Percentiles rank a stretch among this genome's conserved stretches.
These are phyloP conservation scores for Dianthus caryophyllus DNA, from an alignment of 148 eudicot genomes.

Conservation along the genomic window DNA sequence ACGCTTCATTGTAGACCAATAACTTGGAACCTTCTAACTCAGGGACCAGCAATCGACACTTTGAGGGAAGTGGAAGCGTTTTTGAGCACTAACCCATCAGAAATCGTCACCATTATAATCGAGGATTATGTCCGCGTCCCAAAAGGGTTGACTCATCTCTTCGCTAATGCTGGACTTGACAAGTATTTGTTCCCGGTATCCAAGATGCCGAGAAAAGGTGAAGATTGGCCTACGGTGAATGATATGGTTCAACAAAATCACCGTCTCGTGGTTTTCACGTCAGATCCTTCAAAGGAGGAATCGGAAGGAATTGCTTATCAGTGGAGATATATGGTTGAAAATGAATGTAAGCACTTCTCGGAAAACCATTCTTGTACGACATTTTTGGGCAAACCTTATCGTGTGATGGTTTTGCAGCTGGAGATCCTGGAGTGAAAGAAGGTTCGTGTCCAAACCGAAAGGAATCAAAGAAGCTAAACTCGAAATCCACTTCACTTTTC, in stretches of 20 bases:
- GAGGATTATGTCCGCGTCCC: conserved; percentile 96
- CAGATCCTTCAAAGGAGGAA: conserved; percentile 92
- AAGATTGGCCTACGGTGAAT: conserved; percentile 92
- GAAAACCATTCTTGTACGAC: background rate
- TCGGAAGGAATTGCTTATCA: conserved; percentile 91
- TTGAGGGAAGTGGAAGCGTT: conserved; percentile 92
- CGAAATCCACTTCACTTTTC: conserved; percentile 67
- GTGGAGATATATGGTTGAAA: conserved; percentile 97
- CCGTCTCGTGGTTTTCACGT: conserved; percentile 86
- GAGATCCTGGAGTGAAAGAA: conserved; percentile 74
- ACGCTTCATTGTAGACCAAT: background rate
- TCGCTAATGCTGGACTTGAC: conserved; percentile 73
- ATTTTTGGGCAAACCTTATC: background rate
- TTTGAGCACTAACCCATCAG: conserved; percentile 66
- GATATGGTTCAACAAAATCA: conserved; percentile 73
- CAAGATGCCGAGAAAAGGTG: conserved; percentile 86
- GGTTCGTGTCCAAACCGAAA: conserved; percentile 86
- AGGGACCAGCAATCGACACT: conserved; percentile 86
- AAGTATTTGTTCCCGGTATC: conserved; percentile 88
- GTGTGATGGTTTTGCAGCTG: conserved; percentile 58
- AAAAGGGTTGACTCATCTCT: conserved; percentile 75
- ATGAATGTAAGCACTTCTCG: conserved; percentile 56
- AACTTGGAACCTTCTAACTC: too few relatives aligned
- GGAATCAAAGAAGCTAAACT: conserved; percentile 71
- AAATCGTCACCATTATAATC: conserved; percentile 91